Evolutionary conservation across 805 yeast species (phyloP).

Genomic region (Hanseniaspora thailandica): DNA sequence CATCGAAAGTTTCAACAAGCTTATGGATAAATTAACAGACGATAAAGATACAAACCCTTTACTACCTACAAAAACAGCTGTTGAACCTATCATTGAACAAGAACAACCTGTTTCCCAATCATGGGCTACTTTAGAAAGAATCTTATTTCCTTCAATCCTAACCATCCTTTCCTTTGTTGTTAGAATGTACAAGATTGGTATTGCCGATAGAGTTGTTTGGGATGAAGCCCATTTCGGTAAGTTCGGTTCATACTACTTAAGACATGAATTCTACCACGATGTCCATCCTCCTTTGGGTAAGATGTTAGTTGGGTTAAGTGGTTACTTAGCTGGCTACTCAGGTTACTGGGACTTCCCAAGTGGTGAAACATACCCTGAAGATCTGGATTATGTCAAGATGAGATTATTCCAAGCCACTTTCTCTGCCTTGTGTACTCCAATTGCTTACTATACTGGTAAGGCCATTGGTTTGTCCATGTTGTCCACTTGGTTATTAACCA

Average conservation of each 20-base stretch:
- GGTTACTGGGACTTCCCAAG: conserved; percentile 65
- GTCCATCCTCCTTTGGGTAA: conserved; percentile 84
- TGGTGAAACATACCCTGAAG: conserved; percentile 53
- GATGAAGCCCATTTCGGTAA: conserved; percentile 87
- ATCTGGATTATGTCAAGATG: conserved; percentile 51
- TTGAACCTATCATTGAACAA: conserved; percentile 16
- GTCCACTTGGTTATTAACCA: conserved; percentile 48
- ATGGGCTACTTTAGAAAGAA: conserved; percentile 25
- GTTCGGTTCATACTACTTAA: conserved; percentile 68
- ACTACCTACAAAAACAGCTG: conserved; percentile 3
- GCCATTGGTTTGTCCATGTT: conserved; percentile 41
- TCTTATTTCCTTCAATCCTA: conserved; percentile 34
- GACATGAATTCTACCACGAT: conserved; percentile 72
- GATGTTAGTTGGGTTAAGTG: conserved; percentile 66
- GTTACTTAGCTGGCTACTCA: conserved; percentile 70
- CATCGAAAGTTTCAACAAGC: conserved; percentile 7
- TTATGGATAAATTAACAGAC: conserved; percentile 7
- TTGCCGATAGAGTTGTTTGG: conserved; percentile 59
- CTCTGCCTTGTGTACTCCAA: conserved; percentile 54
- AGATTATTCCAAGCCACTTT: conserved; percentile 60
- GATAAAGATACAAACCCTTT: neutral
- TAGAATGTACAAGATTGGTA: conserved; percentile 49
- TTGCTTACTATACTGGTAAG: conserved; percentile 59
- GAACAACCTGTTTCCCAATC: conserved; percentile 16
- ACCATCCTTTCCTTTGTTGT: conserved; percentile 40